These are phyloP conservation scores for Salix dunnii DNA, from an alignment of 345 rosid species.

Conservation along the genomic window DNA sequence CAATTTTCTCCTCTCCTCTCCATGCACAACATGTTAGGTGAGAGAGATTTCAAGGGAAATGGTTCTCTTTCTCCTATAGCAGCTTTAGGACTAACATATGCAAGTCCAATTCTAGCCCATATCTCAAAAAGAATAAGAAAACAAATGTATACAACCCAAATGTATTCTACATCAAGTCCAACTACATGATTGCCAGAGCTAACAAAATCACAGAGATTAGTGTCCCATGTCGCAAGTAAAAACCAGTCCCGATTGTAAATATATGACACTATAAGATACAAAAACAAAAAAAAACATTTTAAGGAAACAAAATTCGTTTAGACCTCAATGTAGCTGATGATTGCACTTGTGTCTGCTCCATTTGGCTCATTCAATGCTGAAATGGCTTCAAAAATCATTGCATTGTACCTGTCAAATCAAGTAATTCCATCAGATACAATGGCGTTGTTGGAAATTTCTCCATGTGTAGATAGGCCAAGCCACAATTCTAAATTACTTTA, in stretches of 20 bases:
- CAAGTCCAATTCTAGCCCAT: not conserved
- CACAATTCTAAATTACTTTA: not conserved
- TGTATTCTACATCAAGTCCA: not conserved
- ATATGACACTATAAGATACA: not conserved
- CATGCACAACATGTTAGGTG: not conserved
- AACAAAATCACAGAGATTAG: not conserved
- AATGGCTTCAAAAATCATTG: slow-evolving; percentile 80
- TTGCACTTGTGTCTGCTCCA: slow-evolving; percentile 62
- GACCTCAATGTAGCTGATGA: slow-evolving; percentile 68
- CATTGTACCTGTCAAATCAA: slow-evolving; percentile 47
- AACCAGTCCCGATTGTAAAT: not conserved
- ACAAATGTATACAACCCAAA: not conserved
- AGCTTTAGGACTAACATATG: not conserved
- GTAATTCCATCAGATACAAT: slow-evolving; percentile 2
- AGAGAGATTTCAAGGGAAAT: not conserved
- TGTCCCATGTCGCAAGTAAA: not conserved
- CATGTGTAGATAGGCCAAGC: not conserved
- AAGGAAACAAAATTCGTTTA: not conserved
- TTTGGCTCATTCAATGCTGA: slow-evolving; percentile 49
- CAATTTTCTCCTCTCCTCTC: not conserved
- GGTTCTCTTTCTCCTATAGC: not conserved
- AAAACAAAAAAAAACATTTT: not conserved
- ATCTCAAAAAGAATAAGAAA: not conserved
- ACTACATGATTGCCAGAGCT: not conserved
- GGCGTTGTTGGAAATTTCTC: not conserved